Evolutionary conservation across 23 red algal species (phyloP).

Genomic region (Gracilaria vermiculophylla): DNA sequence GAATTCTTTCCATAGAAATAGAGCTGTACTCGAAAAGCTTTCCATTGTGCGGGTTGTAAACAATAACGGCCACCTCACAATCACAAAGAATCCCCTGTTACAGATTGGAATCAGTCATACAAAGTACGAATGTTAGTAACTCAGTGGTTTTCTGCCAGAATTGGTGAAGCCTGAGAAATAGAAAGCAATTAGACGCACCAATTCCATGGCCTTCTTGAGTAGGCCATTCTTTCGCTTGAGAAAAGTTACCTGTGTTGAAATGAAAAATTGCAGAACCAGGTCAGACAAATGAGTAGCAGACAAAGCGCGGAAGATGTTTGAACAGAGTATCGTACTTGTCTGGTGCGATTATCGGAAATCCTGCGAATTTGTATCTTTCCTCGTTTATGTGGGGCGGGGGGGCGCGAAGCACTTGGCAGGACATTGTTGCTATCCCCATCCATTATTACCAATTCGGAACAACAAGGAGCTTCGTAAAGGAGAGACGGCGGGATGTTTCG

Average conservation of each 20-base stretch:
- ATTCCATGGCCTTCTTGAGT: conserved; percentile 87
- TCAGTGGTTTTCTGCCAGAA: too few relatives aligned
- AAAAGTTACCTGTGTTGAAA: conserved; percentile 62
- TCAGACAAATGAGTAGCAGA: too few relatives aligned
- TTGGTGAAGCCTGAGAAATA: neutral
- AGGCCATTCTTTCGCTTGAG: conserved; percentile 86
- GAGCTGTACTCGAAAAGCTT: conserved; percentile 92
- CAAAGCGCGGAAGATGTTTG: too few relatives aligned
- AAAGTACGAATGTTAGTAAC: neutral
- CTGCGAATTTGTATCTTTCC: conserved; percentile 38
- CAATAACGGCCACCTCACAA: conserved; percentile 85
- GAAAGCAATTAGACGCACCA: neutral
- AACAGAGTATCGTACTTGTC: neutral
- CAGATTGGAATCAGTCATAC: neutral
- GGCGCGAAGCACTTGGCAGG: neutral
- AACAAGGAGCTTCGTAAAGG: neutral
- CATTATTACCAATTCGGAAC: neutral
- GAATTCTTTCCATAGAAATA: conserved; percentile 33
- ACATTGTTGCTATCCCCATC: neutral
- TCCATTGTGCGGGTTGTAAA: conserved; percentile 86
- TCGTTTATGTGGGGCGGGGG: neutral
- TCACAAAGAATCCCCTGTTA: conserved; percentile 82
- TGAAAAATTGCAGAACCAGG: neutral
- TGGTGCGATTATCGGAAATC: conserved; percentile 15
- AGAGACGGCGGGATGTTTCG: neutral